These are phyloP conservation scores for Entelexis sorbosivorans DNA, from an alignment of 1,139 yeast species.

Conservation along the genomic window DNA sequence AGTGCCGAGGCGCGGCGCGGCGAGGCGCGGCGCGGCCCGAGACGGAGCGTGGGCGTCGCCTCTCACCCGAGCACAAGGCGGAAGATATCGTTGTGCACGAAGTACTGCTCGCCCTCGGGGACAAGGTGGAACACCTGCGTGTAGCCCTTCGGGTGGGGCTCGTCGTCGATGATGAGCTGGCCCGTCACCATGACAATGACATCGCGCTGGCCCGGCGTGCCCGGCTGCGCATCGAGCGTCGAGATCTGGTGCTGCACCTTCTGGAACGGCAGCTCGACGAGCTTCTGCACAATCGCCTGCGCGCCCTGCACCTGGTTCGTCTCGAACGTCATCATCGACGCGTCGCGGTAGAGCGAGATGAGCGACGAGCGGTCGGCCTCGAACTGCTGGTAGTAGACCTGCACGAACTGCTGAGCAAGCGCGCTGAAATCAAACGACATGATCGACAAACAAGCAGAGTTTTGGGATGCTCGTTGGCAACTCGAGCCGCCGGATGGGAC, in stretches of 20 bases:
- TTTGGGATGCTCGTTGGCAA: neutral
- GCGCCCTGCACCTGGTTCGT: conserved; percentile 92
- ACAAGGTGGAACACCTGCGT: conserved; percentile 95
- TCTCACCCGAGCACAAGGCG: conserved; percentile 41
- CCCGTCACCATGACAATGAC: conserved; percentile 98
- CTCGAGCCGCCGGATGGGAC: neutral
- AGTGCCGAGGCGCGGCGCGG: too few species aligned
- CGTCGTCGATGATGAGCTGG: conserved; percentile 83
- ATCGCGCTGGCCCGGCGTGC: conserved; percentile 74
- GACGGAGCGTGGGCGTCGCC: too few species aligned
- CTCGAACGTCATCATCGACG: conserved; percentile 96
- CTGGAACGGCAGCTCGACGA: conserved; percentile 75
- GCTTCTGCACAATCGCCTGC: conserved; percentile 80
- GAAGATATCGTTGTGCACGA: conserved; percentile 91
- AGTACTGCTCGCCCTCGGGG: conserved; percentile 84
- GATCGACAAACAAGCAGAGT: neutral
- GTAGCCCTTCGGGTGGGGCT: conserved; percentile 87
- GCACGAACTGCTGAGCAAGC: conserved; percentile 62
- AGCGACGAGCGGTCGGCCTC: conserved; percentile 86
- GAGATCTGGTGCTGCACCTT: conserved; percentile 88
- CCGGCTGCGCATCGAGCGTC: conserved; percentile 96
- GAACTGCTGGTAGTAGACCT: conserved; percentile 89
- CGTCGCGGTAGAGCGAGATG: conserved; percentile 90
- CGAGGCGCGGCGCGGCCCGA: too few species aligned
- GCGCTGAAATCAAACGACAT: conserved; percentile 25